Conservation (phyloP, 768 basidiomycete genomes). For the Termitomyces sp. region DNA sequence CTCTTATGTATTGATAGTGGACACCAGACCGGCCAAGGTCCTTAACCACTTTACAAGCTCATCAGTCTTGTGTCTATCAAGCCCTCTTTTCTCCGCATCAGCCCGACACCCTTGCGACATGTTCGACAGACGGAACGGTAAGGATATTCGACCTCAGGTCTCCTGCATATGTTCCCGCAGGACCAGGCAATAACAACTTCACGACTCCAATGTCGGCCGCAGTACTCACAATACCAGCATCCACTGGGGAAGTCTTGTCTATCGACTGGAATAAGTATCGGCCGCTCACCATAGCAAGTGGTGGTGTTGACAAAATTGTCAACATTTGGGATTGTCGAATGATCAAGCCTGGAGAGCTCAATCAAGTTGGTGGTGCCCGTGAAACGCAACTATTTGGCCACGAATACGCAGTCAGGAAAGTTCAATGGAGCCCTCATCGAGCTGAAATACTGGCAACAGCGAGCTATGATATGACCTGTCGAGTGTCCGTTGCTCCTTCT, state of each 20-base stretch:
- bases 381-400: slow-evolving; percentile 75
- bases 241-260: slow-evolving; percentile 72
- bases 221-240: slow-evolving; percentile 74
- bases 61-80: slow-evolving; percentile 83
- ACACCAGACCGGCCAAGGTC: slow-evolving; percentile 78
- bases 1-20: slow-evolving; percentile 57
- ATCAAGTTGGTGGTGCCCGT: slow-evolving; percentile 67
- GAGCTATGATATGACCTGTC: slow-evolving; percentile 95
- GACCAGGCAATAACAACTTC: slow-evolving; percentile 51
- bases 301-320: slow-evolving; percentile 71
- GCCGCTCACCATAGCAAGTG: slow-evolving; percentile 72
- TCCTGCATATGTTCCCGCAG: slow-evolving; percentile 53
- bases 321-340: slow-evolving; percentile 89
- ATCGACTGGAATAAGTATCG: slow-evolving; percentile 95
- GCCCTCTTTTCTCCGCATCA: slow-evolving; percentile 92
- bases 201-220: slow-evolving; percentile 67
- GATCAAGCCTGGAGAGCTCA: slow-evolving; percentile 54
- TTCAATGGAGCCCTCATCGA: slow-evolving; percentile 86
- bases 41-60: slow-evolving; percentile 77
- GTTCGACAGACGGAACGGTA: slow-evolving; percentile 83
- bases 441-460: slow-evolving; percentile 64
- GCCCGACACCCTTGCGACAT: slow-evolving; percentile 76
- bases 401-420: slow-evolving; percentile 85
- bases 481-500: slow-evolving; percentile 57
- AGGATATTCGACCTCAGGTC: slow-evolving; percentile 78